A percentile compares a stretch with the other conserved stretches of the same genome.
phyloP scores from a whole-genome alignment of 2,329 filamentous ascomycete species.

The Teratosphaeria zuluensis region DNA sequence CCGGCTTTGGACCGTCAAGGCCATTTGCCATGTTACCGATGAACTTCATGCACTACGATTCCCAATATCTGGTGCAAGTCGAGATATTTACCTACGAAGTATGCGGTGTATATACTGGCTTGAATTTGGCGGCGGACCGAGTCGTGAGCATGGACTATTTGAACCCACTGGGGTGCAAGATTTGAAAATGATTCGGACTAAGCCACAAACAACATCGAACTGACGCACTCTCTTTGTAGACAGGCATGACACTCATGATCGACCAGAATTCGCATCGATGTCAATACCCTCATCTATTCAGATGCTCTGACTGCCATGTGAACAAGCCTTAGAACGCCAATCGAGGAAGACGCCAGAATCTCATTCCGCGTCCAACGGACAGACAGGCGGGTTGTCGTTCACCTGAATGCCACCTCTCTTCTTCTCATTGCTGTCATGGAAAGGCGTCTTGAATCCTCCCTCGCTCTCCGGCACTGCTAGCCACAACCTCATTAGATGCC shows the following conservation, averaged over 20 bases:
- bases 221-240: no score
- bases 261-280: no score
- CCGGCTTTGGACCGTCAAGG: neutral
- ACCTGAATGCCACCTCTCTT: constrained; percentile 87
- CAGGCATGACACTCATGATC: no score
- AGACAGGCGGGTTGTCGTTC: constrained; percentile 64
- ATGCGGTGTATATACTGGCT: neutral
- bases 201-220: no score
- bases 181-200: neutral
- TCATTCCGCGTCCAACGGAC: constrained; percentile 67
- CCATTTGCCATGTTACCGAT: neutral
- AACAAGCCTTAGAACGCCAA: no score
- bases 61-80: neutral
- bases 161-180: neutral
- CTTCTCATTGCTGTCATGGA: constrained; percentile 70
- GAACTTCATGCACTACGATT: neutral
- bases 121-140: neutral
- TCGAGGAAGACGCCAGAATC: constrained; percentile 15
- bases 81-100: neutral
- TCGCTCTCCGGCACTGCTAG: constrained; percentile 70
- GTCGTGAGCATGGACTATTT: neutral
- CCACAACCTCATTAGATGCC: constrained; percentile 79
- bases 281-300: neutral
- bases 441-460: constrained; percentile 77
- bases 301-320: neutral